phyloP scores from a whole-genome alignment of 2,329 filamentous ascomycete species.

The Elsinoe australis region DNA sequence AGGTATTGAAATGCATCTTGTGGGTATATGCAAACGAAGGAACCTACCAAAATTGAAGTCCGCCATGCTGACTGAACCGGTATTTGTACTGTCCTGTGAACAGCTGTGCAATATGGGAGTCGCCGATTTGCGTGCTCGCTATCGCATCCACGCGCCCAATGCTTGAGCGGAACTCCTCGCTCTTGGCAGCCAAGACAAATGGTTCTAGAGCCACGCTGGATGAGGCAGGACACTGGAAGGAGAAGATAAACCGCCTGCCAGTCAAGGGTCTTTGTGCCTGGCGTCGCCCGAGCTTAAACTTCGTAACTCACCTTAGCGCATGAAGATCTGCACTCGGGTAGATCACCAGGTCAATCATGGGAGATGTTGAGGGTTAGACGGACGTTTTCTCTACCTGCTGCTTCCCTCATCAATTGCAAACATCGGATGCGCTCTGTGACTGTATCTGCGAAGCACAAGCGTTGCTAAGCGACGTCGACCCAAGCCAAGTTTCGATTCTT shows the following conservation, averaged over 20 bases:
- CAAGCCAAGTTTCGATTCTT: too few relatives aligned
- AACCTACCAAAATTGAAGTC: background rate
- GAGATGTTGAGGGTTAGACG: too few relatives aligned
- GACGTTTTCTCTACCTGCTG: too few relatives aligned
- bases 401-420: too few relatives aligned
- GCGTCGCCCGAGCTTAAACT: too few relatives aligned
- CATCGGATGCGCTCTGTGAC: too few relatives aligned
- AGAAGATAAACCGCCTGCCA: slow-evolving; percentile 5
- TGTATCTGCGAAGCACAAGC: too few relatives aligned
- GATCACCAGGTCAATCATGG: background rate
- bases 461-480: too few relatives aligned
- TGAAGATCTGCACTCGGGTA: background rate
- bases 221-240: slow-evolving; percentile 5
- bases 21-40: background rate
- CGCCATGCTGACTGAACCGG: background rate
- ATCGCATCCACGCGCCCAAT: background rate
- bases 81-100: background rate
- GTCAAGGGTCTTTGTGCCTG: slow-evolving; percentile 9
- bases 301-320: background rate
- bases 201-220: background rate
- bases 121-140: slow-evolving; percentile 5
- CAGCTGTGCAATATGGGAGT: background rate
- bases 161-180: background rate
- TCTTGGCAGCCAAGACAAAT: background rate
- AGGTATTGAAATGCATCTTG: slow-evolving; percentile 8